phyloP scores from a whole-genome alignment of 2,329 filamentous ascomycete species.

The Madurella mycetomatis region DNA sequence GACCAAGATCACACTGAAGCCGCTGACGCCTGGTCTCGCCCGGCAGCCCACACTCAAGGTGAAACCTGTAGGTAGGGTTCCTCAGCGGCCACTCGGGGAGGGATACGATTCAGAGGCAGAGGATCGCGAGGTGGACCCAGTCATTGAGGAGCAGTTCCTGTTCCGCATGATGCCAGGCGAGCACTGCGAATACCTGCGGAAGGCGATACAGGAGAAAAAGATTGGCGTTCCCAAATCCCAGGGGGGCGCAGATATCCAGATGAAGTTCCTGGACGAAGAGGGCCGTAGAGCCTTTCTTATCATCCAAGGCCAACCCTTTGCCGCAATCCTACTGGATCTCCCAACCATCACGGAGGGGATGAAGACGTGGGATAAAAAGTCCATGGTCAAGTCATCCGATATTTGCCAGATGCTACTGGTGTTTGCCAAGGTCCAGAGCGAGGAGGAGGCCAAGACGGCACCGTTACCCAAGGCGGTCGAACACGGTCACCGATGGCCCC shows the following conservation, averaged over 20 bases:
- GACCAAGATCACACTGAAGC: constrained; percentile 48
- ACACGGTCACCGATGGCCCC: constrained; percentile 68
- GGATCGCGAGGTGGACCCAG: constrained; percentile 80
- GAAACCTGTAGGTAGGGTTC: constrained; percentile 55
- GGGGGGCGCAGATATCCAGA: constrained; percentile 70
- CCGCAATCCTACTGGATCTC: constrained; percentile 74
- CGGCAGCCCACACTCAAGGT: constrained; percentile 40
- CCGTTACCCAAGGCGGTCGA: constrained; percentile 71
- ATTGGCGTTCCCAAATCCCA: constrained; percentile 62
- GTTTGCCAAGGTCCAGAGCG: constrained; percentile 61
- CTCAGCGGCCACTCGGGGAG: constrained; percentile 69
- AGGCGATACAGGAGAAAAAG: constrained; percentile 69
- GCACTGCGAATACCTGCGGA: constrained; percentile 77
- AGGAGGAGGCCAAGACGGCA: constrained; percentile 60
- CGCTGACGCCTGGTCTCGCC: constrained; percentile 27
- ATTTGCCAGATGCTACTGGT: constrained; percentile 86
- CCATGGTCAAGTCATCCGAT: constrained; percentile 84
- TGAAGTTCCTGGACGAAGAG: constrained; percentile 75
- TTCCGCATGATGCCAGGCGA: constrained; percentile 82
- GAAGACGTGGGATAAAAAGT: constrained; percentile 89
- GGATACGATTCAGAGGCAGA: constrained; percentile 96
- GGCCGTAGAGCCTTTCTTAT: constrained; percentile 68
- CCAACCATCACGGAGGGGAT: constrained; percentile 85
- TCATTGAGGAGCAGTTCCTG: constrained; percentile 85
- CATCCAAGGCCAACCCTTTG: constrained; percentile 67